Evolutionary conservation across 129 eudicot species (phyloP).

Genomic region (Saposhnikovia divaricata): DNA sequence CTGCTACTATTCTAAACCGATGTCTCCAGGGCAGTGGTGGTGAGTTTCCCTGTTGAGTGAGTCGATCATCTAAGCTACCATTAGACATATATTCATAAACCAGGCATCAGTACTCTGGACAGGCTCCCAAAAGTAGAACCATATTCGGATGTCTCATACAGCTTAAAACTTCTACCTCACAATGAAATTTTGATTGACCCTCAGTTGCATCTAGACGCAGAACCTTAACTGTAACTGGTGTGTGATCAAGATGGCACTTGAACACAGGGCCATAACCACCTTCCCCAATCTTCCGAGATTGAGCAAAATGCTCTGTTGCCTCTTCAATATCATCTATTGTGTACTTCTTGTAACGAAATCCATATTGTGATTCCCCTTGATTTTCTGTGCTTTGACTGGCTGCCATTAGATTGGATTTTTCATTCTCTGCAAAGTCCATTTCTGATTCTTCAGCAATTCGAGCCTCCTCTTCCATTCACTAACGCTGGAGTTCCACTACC

Average conservation of each 20-base stretch:
- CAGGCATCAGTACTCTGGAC: slow-evolving; percentile 74
- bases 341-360: slow-evolving; percentile 43
- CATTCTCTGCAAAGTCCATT: slow-evolving; percentile 17
- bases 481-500: slow-evolving; percentile 52
- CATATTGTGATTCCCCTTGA: slow-evolving; percentile 1
- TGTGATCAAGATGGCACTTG: slow-evolving; percentile 56
- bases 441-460: slow-evolving; percentile 30
- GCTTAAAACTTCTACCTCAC: slow-evolving; percentile 64
- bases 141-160: slow-evolving; percentile 61
- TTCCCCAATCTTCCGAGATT: slow-evolving; percentile 66
- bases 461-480: slow-evolving; percentile 51
- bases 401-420: slow-evolving; percentile 23
- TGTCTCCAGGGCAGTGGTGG: slow-evolving; percentile 56
- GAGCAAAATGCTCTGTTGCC: slow-evolving; percentile 50
- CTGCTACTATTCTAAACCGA: slow-evolving; percentile 62
- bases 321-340: slow-evolving; percentile 62
- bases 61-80: slow-evolving; percentile 68
- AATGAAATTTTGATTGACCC: slow-evolving; percentile 67
- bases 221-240: slow-evolving; percentile 59
- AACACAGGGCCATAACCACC: slow-evolving; percentile 92
- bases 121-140: slow-evolving; percentile 80
- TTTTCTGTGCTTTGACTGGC: slow-evolving; percentile 18
- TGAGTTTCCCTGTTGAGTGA: slow-evolving; percentile 35
- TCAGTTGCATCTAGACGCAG: slow-evolving; percentile 72
- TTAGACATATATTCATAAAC: slow-evolving; percentile 70